These are phyloP conservation scores for Fusarium sp. DNA, from an alignment of 2,329 filamentous ascomycete species.

Conservation along the genomic window DNA sequence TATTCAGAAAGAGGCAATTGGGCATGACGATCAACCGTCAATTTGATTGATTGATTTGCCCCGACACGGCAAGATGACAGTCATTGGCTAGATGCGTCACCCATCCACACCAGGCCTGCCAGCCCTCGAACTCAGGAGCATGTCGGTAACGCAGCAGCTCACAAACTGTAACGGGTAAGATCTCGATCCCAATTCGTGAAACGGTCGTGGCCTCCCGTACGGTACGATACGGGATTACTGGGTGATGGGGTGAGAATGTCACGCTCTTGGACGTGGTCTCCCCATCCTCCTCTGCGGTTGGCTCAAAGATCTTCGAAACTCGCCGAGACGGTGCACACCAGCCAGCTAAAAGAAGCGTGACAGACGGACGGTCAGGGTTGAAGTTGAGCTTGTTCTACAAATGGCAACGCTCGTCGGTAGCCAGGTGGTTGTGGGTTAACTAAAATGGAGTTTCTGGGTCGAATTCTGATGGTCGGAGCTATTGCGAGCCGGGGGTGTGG, in stretches of 20 bases:
- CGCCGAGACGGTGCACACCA: conserved; percentile 31
- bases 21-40: conserved; percentile 33
- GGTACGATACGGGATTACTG: conserved; percentile 1
- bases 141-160: conserved; percentile 28
- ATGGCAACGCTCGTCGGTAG: conserved; percentile 36
- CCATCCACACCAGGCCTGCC: conserved; percentile 12
- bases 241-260: conserved; percentile 31
- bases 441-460: conserved; percentile 30
- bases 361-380: conserved; percentile 30
- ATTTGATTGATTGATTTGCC: conserved; percentile 37
- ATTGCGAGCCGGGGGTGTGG: conserved; percentile 33
- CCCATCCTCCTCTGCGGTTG: conserved; percentile 14
- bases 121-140: conserved; percentile 18
- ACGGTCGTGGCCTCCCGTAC: conserved; percentile 25
- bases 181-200: conserved; percentile 47
- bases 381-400: conserved; percentile 36
- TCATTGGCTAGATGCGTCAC: conserved; percentile 22
- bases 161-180: conserved; percentile 36
- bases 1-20: conserved; percentile 29
- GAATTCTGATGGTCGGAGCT: conserved; percentile 32
- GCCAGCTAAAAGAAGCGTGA: conserved; percentile 27
- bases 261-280: conserved; percentile 29
- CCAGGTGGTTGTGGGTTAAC: conserved; percentile 34
- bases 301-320: conserved; percentile 27
- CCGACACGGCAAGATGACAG: conserved; percentile 23